phyloP scores from a whole-genome alignment of 1,284 basidiomycete genomes.

The Prillingera fragicola region DNA sequence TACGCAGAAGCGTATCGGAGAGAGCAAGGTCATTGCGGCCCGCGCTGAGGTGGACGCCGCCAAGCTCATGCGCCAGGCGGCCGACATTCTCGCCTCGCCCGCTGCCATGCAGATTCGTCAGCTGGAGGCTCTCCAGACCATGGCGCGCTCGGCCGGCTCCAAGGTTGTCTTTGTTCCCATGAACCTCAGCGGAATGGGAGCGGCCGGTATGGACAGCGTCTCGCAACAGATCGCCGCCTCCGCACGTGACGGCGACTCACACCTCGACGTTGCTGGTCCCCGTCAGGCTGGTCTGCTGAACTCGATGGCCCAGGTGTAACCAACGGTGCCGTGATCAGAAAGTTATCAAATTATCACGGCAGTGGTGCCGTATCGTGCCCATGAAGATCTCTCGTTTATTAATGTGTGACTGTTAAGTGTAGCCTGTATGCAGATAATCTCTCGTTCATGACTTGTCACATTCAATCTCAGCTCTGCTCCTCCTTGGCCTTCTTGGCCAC shows the following conservation, averaged over 20 bases:
- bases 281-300: constrained; percentile 37
- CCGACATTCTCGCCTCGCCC: constrained; percentile 72
- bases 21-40: constrained; percentile 88
- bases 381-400: too few species aligned
- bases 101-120: constrained; percentile 97
- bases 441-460: too few species aligned
- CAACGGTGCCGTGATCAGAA: too few species aligned
- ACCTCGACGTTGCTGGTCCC: constrained; percentile 7
- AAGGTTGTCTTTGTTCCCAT: constrained; percentile 77
- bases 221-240: constrained; percentile 40
- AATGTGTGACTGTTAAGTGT: too few species aligned
- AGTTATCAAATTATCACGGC: too few species aligned
- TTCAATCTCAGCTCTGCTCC: too few species aligned
- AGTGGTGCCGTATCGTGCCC: too few species aligned
- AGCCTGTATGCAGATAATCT: too few species aligned
- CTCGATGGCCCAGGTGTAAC: constrained; percentile 34
- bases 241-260: constrained; percentile 16
- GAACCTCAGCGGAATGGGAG: constrained; percentile 47
- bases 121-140: constrained; percentile 72
- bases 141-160: constrained; percentile 66
- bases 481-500: constrained; percentile 20
- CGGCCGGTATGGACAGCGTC: constrained; percentile 25
- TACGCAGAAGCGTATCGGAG: constrained; percentile 84
- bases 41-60: constrained; percentile 92
- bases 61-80: constrained; percentile 73